Percentiles rank a stretch among this genome's conserved stretches.
Evolutionary conservation across 2,329 filamentous ascomycete genomes (phyloP).

Genomic region (Aspergillus carbonarius): DNA sequence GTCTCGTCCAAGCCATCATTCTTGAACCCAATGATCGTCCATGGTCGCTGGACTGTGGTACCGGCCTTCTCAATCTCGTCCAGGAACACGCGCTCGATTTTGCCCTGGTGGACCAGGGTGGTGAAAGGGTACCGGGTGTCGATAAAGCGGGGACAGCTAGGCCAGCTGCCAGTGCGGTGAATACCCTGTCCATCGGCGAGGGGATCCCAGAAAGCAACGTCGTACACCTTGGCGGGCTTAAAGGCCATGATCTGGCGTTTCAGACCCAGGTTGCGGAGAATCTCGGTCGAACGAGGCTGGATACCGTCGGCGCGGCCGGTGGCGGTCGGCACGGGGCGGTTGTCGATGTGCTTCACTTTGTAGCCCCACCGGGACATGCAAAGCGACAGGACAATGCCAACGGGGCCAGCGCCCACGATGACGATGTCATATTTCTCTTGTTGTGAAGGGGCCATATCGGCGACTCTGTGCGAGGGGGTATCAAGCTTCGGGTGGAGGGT

Average conservation of each 20-base stretch:
- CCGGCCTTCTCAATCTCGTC: conserved; percentile 61
- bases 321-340: conserved; percentile 76
- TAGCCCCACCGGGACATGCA: conserved; percentile 91
- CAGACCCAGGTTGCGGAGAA: conserved; percentile 84
- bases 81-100: conserved; percentile 63
- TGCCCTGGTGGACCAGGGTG: conserved; percentile 61
- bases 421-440: conserved; percentile 65
- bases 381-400: conserved; percentile 82
- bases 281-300: conserved; percentile 82
- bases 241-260: conserved; percentile 86
- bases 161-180: conserved; percentile 67
- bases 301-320: conserved; percentile 91
- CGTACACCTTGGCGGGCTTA: conserved; percentile 80
- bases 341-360: conserved; percentile 93
- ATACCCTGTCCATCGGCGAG: conserved; percentile 53
- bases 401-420: conserved; percentile 85
- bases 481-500: neutral
- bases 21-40: conserved; percentile 62
- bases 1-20: conserved; percentile 61
- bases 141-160: conserved; percentile 81
- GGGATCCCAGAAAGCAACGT: conserved; percentile 67
- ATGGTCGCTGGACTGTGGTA: conserved; percentile 57
- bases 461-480: neutral
- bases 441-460: conserved; percentile 26
- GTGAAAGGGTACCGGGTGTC: conserved; percentile 65